Evolutionary conservation across 2,329 filamentous ascomycete genomes (phyloP), one percentile per base, ranked within the genome.

Genomic region (Paecilomyces fulvus): DNA sequence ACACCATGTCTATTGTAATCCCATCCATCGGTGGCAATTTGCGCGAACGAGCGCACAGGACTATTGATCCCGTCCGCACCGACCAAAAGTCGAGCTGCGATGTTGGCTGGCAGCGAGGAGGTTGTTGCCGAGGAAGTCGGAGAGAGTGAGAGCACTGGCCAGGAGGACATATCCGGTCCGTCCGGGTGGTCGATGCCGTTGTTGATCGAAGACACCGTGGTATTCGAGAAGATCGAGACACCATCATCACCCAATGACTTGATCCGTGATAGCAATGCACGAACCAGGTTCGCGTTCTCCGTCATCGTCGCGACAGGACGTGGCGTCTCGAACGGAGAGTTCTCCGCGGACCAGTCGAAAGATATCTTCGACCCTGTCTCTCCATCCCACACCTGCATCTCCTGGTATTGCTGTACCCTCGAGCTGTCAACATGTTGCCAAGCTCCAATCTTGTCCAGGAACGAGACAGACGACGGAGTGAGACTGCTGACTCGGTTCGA

Each of bases 301-400:
- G 86, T 89, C 92, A 99, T 99, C 70, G 94, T 96, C 9, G 94
- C 94, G 63, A 99, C 90, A 1, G 85, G 88, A 59, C 79, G 76
- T 62, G 73, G 58, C 61, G 82, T 67, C 77, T 75, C 73, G 64
- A 75, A 73, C 50, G 74, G 69, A 51, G 73, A 70, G 21, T 65
- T 73, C 55, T 79, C 77, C 37, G 76, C 70, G 4, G 75, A 75
- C 87, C 86, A 89, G 74, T 94, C 89, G 72, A 99, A 99, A 63
- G 90, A 88, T 70, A 99, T 94, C 64, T 86, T 84, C 33, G 91
- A 89, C 58, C 85, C 91, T 46, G 88, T 89, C 56, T 96, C 84
- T 60, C 92, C 95, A 71, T 99, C 94, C 94, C 95, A 99, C 30
- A 97, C 94, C 71, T 96, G 88, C 94, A 99, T 99, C 65, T 92